Percentiles rank a stretch among this genome's conserved stretches.
Evolutionary conservation across 345 rosid genomes (phyloP).

Genomic region (Turnera subulata): DNA sequence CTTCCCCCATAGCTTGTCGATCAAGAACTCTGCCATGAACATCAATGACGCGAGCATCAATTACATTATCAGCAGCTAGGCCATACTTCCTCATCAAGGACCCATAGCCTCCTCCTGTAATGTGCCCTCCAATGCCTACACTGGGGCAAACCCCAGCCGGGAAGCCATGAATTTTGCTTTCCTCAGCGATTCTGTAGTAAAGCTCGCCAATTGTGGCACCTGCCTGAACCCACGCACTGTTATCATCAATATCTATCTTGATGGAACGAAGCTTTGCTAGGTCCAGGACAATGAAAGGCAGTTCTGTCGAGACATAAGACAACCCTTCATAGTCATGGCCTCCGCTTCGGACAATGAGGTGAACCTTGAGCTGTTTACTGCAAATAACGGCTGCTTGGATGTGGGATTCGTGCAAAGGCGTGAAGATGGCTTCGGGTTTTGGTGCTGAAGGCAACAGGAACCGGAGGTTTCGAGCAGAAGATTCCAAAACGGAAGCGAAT

Average conservation of each 20-base stretch:
- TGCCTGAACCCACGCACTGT: slow-evolving; percentile 19
- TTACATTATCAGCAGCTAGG: slow-evolving; percentile 9
- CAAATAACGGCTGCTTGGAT: slow-evolving; percentile 26
- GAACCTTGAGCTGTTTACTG: slow-evolving; percentile 14
- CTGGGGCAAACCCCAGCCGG: slow-evolving; percentile 17
- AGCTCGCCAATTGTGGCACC: slow-evolving; percentile 21
- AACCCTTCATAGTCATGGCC: slow-evolving; percentile 26
- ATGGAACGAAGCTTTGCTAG: slow-evolving; percentile 13
- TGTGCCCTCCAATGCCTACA: slow-evolving; percentile 20
- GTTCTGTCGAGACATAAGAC: slow-evolving; percentile 14
- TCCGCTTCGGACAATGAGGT: slow-evolving; percentile 22
- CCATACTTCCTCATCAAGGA: slow-evolving; percentile 24
- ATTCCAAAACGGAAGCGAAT: slow-evolving; percentile 14
- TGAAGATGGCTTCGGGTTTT: slow-evolving; percentile 27
- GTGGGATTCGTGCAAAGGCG: slow-evolving; percentile 24
- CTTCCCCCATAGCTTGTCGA: slow-evolving; percentile 10
- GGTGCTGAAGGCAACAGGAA: slow-evolving; percentile 21
- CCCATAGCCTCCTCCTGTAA: slow-evolving; percentile 22
- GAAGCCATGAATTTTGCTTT: slow-evolving; percentile 17
- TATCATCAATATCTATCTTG: slow-evolving; percentile 2
- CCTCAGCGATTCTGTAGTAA: slow-evolving; percentile 14
- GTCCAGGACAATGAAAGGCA: slow-evolving; percentile 16
- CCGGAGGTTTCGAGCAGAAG: slow-evolving; percentile 27
- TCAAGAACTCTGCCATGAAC: slow-evolving; percentile 12
- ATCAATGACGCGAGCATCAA: slow-evolving; percentile 16